phyloP scores from a whole-genome alignment of 345 rosid species.

The Orychophragmus violaceus region DNA sequence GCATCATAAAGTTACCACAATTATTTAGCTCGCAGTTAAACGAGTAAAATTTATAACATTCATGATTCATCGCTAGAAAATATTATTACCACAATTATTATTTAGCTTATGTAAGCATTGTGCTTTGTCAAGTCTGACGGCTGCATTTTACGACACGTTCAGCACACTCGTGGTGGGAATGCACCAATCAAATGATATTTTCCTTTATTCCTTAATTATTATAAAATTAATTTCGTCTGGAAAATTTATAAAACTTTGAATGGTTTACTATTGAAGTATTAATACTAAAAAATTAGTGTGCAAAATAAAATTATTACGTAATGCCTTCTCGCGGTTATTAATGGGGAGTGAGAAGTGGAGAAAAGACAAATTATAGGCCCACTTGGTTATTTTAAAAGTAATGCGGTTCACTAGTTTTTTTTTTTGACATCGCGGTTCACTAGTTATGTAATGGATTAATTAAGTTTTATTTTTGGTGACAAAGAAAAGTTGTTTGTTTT shows the following conservation, averaged over 20 bases:
- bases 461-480: background rate
- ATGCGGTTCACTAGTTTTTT: conserved; percentile 23
- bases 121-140: conserved; percentile 15
- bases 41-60: background rate
- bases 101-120: background rate
- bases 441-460: background rate
- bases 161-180: conserved; percentile 20
- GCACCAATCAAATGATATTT: conserved; percentile 25
- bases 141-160: conserved; percentile 21
- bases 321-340: conserved; percentile 20
- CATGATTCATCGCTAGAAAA: background rate
- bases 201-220: background rate
- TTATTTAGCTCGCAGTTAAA: background rate
- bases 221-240: background rate
- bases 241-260: background rate
- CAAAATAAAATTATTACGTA: conserved; percentile 19
- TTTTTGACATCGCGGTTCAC: no score
- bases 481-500: no score
- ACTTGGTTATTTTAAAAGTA: conserved; percentile 15
- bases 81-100: background rate
- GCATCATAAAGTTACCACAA: background rate
- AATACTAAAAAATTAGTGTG: background rate
- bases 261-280: background rate
- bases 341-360: conserved; percentile 24
- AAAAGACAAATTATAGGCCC: conserved; percentile 13